phyloP scores from a whole-genome alignment of 1,139 yeast species.

The Candida labiduridarum region DNA sequence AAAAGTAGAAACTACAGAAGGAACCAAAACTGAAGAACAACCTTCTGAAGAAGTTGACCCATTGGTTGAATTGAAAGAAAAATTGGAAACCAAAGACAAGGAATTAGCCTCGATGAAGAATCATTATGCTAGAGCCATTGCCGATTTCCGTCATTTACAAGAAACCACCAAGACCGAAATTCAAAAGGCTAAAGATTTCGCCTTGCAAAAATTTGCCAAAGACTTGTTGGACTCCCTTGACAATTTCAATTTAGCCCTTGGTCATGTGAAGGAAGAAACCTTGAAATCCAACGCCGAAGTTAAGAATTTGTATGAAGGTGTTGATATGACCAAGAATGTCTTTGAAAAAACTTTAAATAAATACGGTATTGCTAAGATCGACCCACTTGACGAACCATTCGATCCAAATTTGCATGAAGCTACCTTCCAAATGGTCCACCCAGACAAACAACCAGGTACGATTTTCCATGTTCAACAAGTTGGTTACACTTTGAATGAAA shows the following conservation, averaged over 20 bases:
- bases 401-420: slow-evolving; percentile 96
- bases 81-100: slow-evolving; percentile 69
- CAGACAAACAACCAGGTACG: slow-evolving; percentile 90
- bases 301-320: slow-evolving; percentile 82
- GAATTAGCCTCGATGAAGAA: slow-evolving; percentile 84
- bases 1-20: slow-evolving; percentile 8
- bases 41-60: slow-evolving; percentile 25
- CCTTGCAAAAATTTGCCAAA: slow-evolving; percentile 89
- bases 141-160: slow-evolving; percentile 92
- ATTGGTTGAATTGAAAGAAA: slow-evolving; percentile 51
- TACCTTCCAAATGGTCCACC: slow-evolving; percentile 83
- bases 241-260: slow-evolving; percentile 85
- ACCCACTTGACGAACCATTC: slow-evolving; percentile 82
- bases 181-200: slow-evolving; percentile 86
- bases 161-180: slow-evolving; percentile 87
- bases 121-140: slow-evolving; percentile 79
- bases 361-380: slow-evolving; percentile 80
- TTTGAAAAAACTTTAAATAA: slow-evolving; percentile 81
- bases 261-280: slow-evolving; percentile 72
- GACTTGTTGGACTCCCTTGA: slow-evolving; percentile 90
- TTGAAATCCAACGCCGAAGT: slow-evolving; percentile 62
- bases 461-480: slow-evolving; percentile 92
- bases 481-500: slow-evolving; percentile 82
- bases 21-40: slow-evolving; percentile 14
- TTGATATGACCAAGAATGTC: slow-evolving; percentile 84